These are phyloP conservation scores for Pythium sukuiense DNA, from an alignment of 352 stramenopile species.

Conservation along the genomic window DNA sequence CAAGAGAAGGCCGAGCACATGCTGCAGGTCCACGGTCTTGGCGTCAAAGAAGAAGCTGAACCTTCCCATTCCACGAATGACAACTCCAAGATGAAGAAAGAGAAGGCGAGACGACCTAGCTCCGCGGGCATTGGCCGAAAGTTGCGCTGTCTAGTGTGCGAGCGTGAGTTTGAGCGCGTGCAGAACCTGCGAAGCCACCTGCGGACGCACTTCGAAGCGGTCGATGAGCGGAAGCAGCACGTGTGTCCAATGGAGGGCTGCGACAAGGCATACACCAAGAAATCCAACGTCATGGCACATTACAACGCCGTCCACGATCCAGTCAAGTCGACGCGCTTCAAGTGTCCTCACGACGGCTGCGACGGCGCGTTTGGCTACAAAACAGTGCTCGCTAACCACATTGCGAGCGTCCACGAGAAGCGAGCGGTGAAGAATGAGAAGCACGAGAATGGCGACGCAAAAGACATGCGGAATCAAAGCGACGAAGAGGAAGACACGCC, in stretches of 20 bases:
- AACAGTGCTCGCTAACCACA: slow-evolving; percentile 60
- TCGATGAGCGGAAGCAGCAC: slow-evolving; percentile 65
- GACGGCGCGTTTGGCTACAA: slow-evolving; percentile 74
- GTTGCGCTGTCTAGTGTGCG: slow-evolving; percentile 55
- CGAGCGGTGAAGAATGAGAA: slow-evolving; percentile 21
- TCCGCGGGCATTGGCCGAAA: slow-evolving; percentile 10
- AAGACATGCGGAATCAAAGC: neutral
- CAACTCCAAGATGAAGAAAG: neutral
- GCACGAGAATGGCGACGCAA: neutral
- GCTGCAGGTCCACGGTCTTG: slow-evolving; percentile 29
- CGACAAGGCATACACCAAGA: slow-evolving; percentile 62
- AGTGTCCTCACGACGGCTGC: slow-evolving; percentile 59
- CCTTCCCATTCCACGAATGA: neutral
- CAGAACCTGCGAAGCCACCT: slow-evolving; percentile 61
- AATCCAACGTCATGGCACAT: slow-evolving; percentile 76
- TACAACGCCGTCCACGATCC: slow-evolving; percentile 70
- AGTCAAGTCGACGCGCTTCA: slow-evolving; percentile 59
- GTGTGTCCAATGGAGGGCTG: slow-evolving; percentile 60
- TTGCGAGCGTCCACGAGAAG: slow-evolving; percentile 61
- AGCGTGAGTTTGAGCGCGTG: slow-evolving; percentile 47
- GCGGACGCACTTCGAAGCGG: slow-evolving; percentile 58
- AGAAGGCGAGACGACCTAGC: slow-evolving; percentile 4
- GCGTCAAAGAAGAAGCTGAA: neutral
- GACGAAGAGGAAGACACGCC: slow-evolving; percentile 8
- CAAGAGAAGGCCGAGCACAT: slow-evolving; percentile 49